Evolutionary conservation across 2,329 filamentous ascomycete species (phyloP), one percentile per base, ranked within the genome.

Genomic region (Zasmidium citrigriseum): DNA sequence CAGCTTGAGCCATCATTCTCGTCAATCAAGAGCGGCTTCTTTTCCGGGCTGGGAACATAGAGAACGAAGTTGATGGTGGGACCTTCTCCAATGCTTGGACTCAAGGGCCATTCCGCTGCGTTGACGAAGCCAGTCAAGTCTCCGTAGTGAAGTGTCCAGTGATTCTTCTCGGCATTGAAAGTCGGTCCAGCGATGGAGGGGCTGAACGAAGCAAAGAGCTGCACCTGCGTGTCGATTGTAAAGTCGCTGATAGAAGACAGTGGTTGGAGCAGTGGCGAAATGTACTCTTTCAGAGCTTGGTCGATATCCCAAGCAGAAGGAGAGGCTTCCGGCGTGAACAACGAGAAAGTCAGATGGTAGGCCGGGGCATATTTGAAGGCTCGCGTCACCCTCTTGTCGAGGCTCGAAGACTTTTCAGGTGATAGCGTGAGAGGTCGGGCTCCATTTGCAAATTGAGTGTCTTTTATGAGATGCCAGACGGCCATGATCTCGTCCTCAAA

Each of bases 1-100:
- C 93, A 98, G 38, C 91, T 92, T 10, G 87, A 91, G 7, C 80
- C 83, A 29, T 78, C 77, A 62, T 79, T 85, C 51, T 84, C 84
- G 57, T 83, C 82, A 47, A 89, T 80, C 7, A 84, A 66, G 29
- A 89, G 76, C 12, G 86, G 87, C 2, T 82, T 82, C 60, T 86
- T 82, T 5, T 76, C 76, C 58, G 89, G 85, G 58, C 90, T 86
- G 4, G 93, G 91, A 7, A 96, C 86, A 70, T 95, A 99, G 24
- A 98, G 82, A 57, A 98, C 87, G 72, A 99, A 98, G 76, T 99
- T 98, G 70, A 99, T 87, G 0, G 95, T 99, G 1, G 95, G 95
- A 0, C 93, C 93, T 18, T 86, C 87, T 45, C 93, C 95, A 65
- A 99, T 98, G 57, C 91, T 96, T 0, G 93, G 93, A 62, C 90